A percentile compares a stretch with the other conserved stretches of the same genome.
Conservation (phyloP, 2,329 filamentous ascomycete genomes). For the Ilyonectria mors-panacis region DNA sequence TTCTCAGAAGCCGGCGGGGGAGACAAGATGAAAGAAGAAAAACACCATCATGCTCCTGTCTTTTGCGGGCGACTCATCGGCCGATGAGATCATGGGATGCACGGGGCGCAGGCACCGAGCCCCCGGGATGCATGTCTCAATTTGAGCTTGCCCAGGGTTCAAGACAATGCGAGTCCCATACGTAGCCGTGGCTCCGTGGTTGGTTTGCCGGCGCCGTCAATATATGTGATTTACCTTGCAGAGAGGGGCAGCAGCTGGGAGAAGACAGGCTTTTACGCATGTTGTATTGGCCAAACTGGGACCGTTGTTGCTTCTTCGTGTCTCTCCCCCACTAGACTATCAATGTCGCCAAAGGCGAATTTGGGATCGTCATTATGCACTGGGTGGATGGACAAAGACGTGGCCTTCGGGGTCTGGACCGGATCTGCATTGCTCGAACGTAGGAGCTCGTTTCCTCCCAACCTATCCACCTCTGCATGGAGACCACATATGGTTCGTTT, state of each 20-base stretch:
- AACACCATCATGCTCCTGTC: constrained; percentile 14
- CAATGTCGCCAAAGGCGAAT: not conserved
- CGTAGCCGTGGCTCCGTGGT: not conserved
- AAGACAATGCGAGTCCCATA: not conserved
- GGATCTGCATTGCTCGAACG: constrained; percentile 1
- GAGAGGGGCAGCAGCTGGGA: not conserved
- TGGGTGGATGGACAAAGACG: not conserved
- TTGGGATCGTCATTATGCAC: not conserved
- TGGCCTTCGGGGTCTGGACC: not conserved
- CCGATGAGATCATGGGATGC: not conserved
- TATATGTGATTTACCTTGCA: not conserved
- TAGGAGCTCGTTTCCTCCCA: not conserved
- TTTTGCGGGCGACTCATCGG: not conserved
- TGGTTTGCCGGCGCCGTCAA: not conserved
- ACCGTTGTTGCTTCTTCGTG: not conserved
- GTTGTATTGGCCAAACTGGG: not conserved
- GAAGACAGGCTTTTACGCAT: not conserved
- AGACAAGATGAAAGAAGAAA: not conserved
- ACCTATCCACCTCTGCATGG: not conserved
- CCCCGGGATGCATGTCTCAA: not conserved
- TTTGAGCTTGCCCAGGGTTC: not conserved
- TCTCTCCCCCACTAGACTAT: not conserved
- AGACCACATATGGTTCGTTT: not conserved
- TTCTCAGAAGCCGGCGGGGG: not conserved
- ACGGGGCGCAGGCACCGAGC: not conserved